Evolutionary conservation across 257 asterid species (phyloP), one percentile per base, ranked within the genome.

Genomic region (Paraleonurus japonicus): DNA sequence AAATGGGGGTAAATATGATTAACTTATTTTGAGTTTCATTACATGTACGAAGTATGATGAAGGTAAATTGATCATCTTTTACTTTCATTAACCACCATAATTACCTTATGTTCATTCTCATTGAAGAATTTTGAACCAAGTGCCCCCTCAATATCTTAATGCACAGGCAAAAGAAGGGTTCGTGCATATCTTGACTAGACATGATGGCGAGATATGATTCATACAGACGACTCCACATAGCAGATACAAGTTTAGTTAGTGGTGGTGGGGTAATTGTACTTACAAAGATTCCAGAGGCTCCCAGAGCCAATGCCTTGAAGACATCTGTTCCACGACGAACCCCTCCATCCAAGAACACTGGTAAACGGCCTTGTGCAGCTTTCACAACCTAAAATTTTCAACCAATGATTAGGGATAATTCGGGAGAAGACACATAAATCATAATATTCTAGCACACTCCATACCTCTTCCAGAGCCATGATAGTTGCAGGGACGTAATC

Each of bases 341-440:
- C 13, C 98, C 98, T 74, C 98, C 98, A 77, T 93, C 98, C 89
- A 93, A 76, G 89, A 93, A 93, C 17, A 93, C 97, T 3, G 98
- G 98, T 16, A 93, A 26, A 12, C 94, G 90, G 60, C 98, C 98
- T 82, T 88, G 96, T 64, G 97, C 95, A 67, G 87, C 97, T 87
- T 89, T 90, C 77, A 93, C 97, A 11, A 93, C 98, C 98, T 92
- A 80, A 79, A 53, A 61, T 35, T 54, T 57, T 39, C 48, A 58
- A 24, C 37, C 27, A 35, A 26, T 1, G 6, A 61, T 48, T 53
- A 69, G 2, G 51, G 19, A 4, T 15, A 7, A 43, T 4, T 35
- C 12, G 71, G 50, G 68, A 65, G 16, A 12, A 41, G 16, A 41
- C 17, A 66, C 54, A 26, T 3, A 26, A 19, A 4, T 23, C 47